phyloP scores from a whole-genome alignment of 495 filamentous ascomycete species.

The Schizothecium vesticola region DNA sequence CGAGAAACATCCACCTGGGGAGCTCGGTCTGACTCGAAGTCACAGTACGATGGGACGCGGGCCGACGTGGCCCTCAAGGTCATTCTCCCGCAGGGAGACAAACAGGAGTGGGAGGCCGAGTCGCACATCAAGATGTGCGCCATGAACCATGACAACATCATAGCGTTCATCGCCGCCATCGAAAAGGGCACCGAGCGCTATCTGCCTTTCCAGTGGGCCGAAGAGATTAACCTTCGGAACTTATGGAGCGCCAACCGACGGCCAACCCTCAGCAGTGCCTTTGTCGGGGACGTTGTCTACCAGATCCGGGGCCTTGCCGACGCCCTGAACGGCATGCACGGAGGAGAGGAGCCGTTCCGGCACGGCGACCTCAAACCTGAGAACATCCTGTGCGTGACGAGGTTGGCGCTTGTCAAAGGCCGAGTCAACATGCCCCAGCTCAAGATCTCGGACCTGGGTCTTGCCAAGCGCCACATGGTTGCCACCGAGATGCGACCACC shows the following conservation, averaged over 20 bases:
- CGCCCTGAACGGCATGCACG: slow-evolving; percentile 17
- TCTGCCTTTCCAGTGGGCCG: slow-evolving; percentile 20
- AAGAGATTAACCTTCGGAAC: slow-evolving; percentile 15
- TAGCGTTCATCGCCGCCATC: slow-evolving; percentile 18
- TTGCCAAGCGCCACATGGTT: slow-evolving; percentile 20
- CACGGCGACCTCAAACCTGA: slow-evolving; percentile 32
- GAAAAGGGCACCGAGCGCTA: not conserved
- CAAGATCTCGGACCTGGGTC: slow-evolving; percentile 26
- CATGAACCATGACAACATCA: slow-evolving; percentile 7
- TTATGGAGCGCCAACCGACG: slow-evolving; percentile 11
- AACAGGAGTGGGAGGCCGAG: slow-evolving; percentile 1
- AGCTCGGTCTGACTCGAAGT: not conserved
- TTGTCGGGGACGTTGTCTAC: slow-evolving; percentile 9
- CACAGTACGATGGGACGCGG: not conserved
- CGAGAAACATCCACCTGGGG: not conserved
- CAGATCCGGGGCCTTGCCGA: slow-evolving; percentile 17
- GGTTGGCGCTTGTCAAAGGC: not conserved
- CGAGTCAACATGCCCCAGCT: slow-evolving; percentile 9
- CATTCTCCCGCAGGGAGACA: not conserved
- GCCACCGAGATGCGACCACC: slow-evolving; percentile 11
- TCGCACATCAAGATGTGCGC: slow-evolving; percentile 1
- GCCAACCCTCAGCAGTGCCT: not conserved
- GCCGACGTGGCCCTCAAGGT: slow-evolving; percentile 2
- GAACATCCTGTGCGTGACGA: slow-evolving; percentile 22
- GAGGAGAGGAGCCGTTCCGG: slow-evolving; percentile 4